These are phyloP conservation scores for Thermomyces lanuginosus DNA, from an alignment of 2,329 filamentous ascomycete species.

Conservation along the genomic window DNA sequence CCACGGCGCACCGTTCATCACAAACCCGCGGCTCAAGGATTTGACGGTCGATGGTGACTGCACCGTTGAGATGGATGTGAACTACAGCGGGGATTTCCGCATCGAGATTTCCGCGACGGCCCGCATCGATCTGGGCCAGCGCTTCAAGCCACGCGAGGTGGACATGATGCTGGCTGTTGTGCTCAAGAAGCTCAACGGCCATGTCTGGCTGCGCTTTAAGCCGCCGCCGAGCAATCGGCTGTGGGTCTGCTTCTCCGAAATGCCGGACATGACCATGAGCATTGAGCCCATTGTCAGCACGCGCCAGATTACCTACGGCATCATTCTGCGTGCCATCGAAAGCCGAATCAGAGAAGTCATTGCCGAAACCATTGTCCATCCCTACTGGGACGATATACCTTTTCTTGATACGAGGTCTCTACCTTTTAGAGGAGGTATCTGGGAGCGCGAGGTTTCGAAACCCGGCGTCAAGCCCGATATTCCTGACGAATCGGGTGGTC, in stretches of 20 bases:
- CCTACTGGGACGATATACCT: slow-evolving; percentile 91
- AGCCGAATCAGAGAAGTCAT: slow-evolving; percentile 88
- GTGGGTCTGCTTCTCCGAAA: slow-evolving; percentile 92
- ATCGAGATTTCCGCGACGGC: slow-evolving; percentile 86
- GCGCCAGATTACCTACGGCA: slow-evolving; percentile 83
- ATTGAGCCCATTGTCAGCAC: slow-evolving; percentile 92
- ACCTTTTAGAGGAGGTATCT: slow-evolving; percentile 72
- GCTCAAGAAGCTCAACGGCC: slow-evolving; percentile 70
- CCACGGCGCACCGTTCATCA: slow-evolving; percentile 72
- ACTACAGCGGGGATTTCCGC: slow-evolving; percentile 76
- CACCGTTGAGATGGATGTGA: slow-evolving; percentile 69
- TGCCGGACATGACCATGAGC: slow-evolving; percentile 84
- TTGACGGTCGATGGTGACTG: slow-evolving; percentile 84
- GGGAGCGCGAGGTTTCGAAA: slow-evolving; percentile 34
- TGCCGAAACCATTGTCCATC: slow-evolving; percentile 75
- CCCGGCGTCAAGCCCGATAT: slow-evolving; percentile 22
- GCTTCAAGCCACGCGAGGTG: slow-evolving; percentile 82
- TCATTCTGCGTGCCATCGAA: slow-evolving; percentile 86
- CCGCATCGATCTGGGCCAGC: slow-evolving; percentile 71
- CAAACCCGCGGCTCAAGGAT: slow-evolving; percentile 73
- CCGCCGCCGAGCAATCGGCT: slow-evolving; percentile 85
- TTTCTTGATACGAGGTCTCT: slow-evolving; percentile 72
- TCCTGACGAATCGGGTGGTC: slow-evolving; percentile 18
- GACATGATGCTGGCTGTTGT: slow-evolving; percentile 76
- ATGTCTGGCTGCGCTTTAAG: slow-evolving; percentile 73